Base-by-base conservation (phyloP, 768 basidiomycete genomes). In the Mycena galericulata region DNA sequence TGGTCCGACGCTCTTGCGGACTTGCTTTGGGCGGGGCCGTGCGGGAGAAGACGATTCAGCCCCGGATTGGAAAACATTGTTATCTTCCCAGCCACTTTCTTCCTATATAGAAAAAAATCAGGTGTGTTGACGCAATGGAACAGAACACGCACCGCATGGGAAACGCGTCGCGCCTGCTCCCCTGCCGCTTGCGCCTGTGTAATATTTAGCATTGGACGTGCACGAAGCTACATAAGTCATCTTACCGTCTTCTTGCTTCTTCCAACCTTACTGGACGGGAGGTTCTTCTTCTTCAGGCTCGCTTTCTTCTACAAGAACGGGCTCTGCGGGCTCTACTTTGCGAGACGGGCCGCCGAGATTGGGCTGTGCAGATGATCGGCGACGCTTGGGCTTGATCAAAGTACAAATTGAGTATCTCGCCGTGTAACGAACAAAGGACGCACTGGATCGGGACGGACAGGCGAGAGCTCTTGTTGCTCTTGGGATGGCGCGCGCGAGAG, bases 51-150 rank as follows among this genome's bases (percentile, higher is more conserved):
- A 93, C n/a, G 91, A 92, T 73, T 95, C 94, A 6, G 91, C 91
- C n/a, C 93, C 94, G 11, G 93, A 94, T 75, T 96, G 94, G 77
- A 96, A 96, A 30, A 94, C 88, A 70, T 96, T 95, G 74, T 94
- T 94, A 71, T 95, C 94, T 74, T 95, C 94, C 93, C 94, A 95
- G 36, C 92, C 93, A 72, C 93, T 94, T 59, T 93, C 92, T 41
- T 92, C 91, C 29, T 59, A 54, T 67, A 57, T 27, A 65, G 62
- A 61, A 46, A 54, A 38, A 18, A 47, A 65, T 20, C 56, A 51
- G 40, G 65, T 51, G 15, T 8, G 51, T 24, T 5, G 30, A 61
- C 20, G 18, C 36, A 20, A 56, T 67, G 14, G 10, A 68, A 36
- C 75, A 68, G 24, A 57, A 38, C 20, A 76, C 79, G 47, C 54